A percentile compares a stretch with the other conserved stretches of the same genome.
Evolutionary conservation across 1,284 basidiomycete species (phyloP).

Genomic region (Exobasidium cylindrosporum): DNA sequence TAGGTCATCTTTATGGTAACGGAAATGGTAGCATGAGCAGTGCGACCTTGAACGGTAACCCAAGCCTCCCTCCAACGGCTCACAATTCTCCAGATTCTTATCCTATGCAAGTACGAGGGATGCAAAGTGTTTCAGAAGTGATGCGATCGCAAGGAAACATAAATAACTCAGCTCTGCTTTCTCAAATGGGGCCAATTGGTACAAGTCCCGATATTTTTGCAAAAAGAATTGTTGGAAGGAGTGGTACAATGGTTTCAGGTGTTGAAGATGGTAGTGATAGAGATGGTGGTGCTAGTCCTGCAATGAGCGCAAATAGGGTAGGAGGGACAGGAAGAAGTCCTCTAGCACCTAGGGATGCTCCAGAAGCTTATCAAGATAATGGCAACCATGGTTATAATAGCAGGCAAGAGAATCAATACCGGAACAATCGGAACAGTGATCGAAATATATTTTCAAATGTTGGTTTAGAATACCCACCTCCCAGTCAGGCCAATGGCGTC

Average conservation of each 20-base stretch:
- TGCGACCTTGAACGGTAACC: slow-evolving; percentile 10
- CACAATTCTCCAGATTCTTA: slow-evolving; percentile 19
- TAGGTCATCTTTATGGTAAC: background rate
- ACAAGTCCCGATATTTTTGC: slow-evolving; percentile 39
- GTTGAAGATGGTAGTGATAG: slow-evolving; percentile 18
- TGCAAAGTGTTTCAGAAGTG: slow-evolving; percentile 14
- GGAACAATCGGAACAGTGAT: too few relatives aligned
- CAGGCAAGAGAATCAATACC: background rate
- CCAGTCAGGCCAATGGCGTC: slow-evolving; percentile 23
- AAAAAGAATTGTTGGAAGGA: slow-evolving; percentile 19
- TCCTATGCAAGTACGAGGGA: slow-evolving; percentile 22
- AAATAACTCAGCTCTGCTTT: slow-evolving; percentile 7
- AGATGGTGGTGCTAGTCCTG: slow-evolving; percentile 16
- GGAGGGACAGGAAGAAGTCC: slow-evolving; percentile 16
- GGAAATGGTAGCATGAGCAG: background rate
- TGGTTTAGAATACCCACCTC: slow-evolving; percentile 32
- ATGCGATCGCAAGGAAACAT: slow-evolving; percentile 12
- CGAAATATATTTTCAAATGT: background rate
- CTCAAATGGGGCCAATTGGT: slow-evolving; percentile 41
- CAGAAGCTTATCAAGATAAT: background rate
- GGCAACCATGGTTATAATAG: background rate
- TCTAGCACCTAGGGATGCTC: background rate
- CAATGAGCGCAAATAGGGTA: slow-evolving; percentile 1
- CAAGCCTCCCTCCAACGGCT: slow-evolving; percentile 14
- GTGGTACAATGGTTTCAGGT: slow-evolving; percentile 10